Conservation (phyloP, 257 asterid genomes). For the Jacaranda copaia region DNA sequence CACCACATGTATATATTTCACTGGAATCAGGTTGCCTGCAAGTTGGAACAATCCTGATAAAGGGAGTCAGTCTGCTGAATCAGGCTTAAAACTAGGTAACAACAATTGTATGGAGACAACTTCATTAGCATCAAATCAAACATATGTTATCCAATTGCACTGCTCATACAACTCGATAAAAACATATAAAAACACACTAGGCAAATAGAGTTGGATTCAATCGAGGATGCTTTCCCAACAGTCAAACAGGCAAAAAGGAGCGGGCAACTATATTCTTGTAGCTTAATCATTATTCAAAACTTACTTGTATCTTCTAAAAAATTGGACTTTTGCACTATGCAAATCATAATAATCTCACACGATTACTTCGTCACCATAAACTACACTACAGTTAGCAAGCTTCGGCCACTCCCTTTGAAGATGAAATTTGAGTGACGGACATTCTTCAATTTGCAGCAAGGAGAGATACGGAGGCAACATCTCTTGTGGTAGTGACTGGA, state of each 20-base stretch:
- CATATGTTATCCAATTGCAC: neutral
- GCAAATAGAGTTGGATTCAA: neutral
- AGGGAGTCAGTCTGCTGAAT: too few relatives aligned
- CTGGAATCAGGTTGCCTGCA: too few relatives aligned
- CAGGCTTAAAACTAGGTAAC: too few relatives aligned
- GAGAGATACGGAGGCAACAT: neutral
- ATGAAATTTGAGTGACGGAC: neutral
- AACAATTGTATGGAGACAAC: neutral
- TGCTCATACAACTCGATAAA: neutral
- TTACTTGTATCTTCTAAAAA: neutral
- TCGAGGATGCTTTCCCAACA: neutral
- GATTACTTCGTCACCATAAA: neutral
- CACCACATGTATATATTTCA: too few relatives aligned
- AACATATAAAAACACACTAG: neutral
- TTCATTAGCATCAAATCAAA: neutral
- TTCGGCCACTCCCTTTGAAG: neutral
- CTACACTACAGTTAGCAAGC: too few relatives aligned
- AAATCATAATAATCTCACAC: neutral
- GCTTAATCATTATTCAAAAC: neutral
- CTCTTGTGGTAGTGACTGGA: too few relatives aligned
- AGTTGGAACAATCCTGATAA: too few relatives aligned
- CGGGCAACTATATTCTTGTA: neutral
- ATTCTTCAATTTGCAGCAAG: slow-evolving; percentile 1
- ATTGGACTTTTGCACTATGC: neutral
- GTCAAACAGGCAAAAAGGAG: neutral